These are phyloP conservation scores for Capillidium heterosporum DNA, from an alignment of 371 early-diverging fungal species.

Conservation along the genomic window DNA sequence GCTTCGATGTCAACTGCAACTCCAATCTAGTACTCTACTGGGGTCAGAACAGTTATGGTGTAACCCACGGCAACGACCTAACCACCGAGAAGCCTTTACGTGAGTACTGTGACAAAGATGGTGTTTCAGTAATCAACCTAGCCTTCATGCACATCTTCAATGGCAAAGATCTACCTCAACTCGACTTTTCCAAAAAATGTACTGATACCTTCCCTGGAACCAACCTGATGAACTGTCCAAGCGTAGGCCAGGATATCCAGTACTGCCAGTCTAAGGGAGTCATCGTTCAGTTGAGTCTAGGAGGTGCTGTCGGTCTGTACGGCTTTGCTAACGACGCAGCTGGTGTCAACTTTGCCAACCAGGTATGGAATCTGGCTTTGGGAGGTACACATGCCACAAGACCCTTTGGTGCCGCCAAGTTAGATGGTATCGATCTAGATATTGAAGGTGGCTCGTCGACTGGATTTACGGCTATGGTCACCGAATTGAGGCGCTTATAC, in stretches of 20 bases:
- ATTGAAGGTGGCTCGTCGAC: constrained; percentile 38
- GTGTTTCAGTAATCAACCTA: constrained; percentile 16
- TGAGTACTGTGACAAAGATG: constrained; percentile 13
- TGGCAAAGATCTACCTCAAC: constrained; percentile 15
- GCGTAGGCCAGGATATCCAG: constrained; percentile 34
- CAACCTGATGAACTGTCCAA: constrained; percentile 27
- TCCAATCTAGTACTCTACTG: constrained; percentile 28
- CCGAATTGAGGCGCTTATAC: constrained; percentile 24
- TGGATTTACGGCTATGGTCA: constrained; percentile 24
- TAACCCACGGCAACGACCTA: neutral
- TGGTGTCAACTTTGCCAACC: constrained; percentile 29
- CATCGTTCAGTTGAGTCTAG: constrained; percentile 37
- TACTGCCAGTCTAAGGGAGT: constrained; percentile 40
- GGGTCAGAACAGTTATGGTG: constrained; percentile 27
- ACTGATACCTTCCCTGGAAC: constrained; percentile 19
- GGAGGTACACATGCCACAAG: constrained; percentile 22
- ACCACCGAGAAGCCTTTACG: constrained; percentile 18
- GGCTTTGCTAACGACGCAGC: constrained; percentile 26
- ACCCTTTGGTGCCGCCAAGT: constrained; percentile 32
- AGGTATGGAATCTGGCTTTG: constrained; percentile 39
- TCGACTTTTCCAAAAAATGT: constrained; percentile 41
- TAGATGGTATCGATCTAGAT: constrained; percentile 56
- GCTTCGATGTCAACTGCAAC: constrained; percentile 8
- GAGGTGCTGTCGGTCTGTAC: constrained; percentile 44
- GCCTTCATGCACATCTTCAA: constrained; percentile 45